Base-by-base conservation (phyloP, 2,329 filamentous ascomycete species). In the Beauveria sp. region DNA sequence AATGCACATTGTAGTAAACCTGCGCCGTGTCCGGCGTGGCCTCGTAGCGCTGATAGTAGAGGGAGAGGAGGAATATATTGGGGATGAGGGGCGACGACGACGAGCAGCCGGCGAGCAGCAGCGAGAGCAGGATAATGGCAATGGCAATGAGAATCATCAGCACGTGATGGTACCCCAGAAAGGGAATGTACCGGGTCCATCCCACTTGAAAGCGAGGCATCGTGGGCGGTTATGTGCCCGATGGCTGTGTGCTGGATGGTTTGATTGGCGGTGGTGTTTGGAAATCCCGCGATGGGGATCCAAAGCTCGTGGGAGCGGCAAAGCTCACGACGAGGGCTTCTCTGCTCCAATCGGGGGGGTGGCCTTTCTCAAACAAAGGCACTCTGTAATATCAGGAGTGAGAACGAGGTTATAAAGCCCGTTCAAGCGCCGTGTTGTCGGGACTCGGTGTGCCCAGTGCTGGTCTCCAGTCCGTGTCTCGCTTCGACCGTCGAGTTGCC, bases 141-240 rank as follows among this genome's bases (percentile, higher is more conserved):
- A 97, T 80, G 61, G 90, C 93, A 72, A 99, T 96, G 67, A 99
- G 79, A 69, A 99, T 91, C 95, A 99, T 99, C 75, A 99, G 84
- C 67, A 98, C 89, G 85, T 99, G 85, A 72, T 88, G 87, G 71
- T 88, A 88, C 67, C 87, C 87, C 63, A 89, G 80, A 72, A 89
- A 88, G 67, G 87, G 87, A 73, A 89, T 77, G 68, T 83, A 85
- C 71, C 85, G 57, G 4, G 51, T 58, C 61, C 68, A 69, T 67
- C 68, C 66, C 63, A 66, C 49, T n/a, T 48, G 46, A 34, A 61
- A 57, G 38, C 48, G 50, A 53, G 62, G 49, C 56, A 58, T 61
- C 40, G 22, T 53, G 56, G 62, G 12, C 48, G 51, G 57, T 24
- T 51, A 46, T 3, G 45, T 20, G 48, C 10, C 9, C 20, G 22